phyloP scores from a whole-genome alignment of 2,329 filamentous ascomycete species.

The Corinectria fuckeliana region DNA sequence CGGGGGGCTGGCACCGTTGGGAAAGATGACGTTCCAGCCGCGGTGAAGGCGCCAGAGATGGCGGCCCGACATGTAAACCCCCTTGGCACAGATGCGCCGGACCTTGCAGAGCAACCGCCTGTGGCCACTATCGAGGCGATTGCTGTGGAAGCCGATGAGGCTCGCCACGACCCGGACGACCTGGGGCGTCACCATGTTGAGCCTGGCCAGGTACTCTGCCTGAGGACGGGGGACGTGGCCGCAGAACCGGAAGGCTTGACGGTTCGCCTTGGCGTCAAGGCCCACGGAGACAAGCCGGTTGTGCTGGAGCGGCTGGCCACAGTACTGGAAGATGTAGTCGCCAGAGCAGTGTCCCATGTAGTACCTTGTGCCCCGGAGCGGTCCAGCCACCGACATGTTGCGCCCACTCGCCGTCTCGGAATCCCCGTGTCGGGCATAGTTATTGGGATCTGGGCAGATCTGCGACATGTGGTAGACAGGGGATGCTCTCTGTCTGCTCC shows the following conservation, averaged over 20 bases:
- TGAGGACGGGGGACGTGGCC: constrained; percentile 33
- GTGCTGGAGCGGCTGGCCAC: neutral
- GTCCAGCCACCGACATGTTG: neutral
- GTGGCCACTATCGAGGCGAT: neutral
- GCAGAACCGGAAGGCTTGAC: constrained; percentile 15
- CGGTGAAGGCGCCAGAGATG: neutral
- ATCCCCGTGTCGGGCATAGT: neutral
- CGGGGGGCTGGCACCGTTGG: no score
- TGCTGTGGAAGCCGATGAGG: constrained; percentile 18
- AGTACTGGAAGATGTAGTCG: constrained; percentile 39
- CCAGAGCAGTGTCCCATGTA: constrained; percentile 36
- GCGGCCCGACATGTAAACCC: neutral
- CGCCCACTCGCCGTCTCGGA: neutral
- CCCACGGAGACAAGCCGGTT: neutral
- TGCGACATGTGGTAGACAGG: neutral
- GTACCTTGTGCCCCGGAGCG: constrained; percentile 18
- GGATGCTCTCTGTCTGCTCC: neutral
- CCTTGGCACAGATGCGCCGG: neutral
- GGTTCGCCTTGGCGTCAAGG: neutral
- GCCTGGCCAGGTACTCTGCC: constrained; percentile 24
- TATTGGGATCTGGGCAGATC: neutral
- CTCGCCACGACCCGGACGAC: constrained; percentile 24
- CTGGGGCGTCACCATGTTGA: constrained; percentile 15
- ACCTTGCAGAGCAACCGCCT: neutral
- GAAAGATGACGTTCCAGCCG: neutral